Evolutionary conservation across 2,329 filamentous ascomycete genomes (phyloP), one percentile per base, ranked within the genome.

Genomic region (Pseudocercospora fijiensis): DNA sequence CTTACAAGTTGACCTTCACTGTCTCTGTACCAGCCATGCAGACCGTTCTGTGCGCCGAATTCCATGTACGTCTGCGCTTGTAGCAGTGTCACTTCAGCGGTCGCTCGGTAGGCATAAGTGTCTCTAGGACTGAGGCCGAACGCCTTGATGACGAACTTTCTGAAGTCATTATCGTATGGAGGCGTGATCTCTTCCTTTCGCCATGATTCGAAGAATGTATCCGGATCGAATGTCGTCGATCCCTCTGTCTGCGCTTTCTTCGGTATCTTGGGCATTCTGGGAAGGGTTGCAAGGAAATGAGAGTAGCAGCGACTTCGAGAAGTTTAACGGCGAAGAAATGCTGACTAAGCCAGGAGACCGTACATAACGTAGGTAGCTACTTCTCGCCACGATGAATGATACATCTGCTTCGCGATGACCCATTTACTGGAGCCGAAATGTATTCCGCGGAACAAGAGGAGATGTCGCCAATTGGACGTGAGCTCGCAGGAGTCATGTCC

Each of bases 11-110:
- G 76, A 61, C 71, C 77, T 20, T 78, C 73, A 4, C 70, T 72
- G 62, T 82, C 79, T 41, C 75, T 71, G 66, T 85, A 85, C 83
- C 83, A 85, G 20, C 74, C 79, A 64, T 84, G 82, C 45, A 85
- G 69, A 1, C 80, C 79, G 60, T 80, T 74, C n/a, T 75, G 71
- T 10, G 76, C 75, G 9, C 83, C 83, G 43, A 77, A 78, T 10
- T 78, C 75, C 55, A 85, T 76, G 20, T 82, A 82, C 58, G 74
- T 75, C 70, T 85, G 82, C 1, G 80, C 82, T 63, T 82, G 78
- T 3, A 77, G 72, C 1, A 85, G 76, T 0, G 81, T 84, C 16
- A 84, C 83, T 62, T 79, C 78, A 5, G 81, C 81, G 11, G 78
- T 78, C 13, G 83, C 83, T 63, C 79, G 78, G 67, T 85, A 85